Base-by-base conservation (phyloP, 352 stramenopile genomes). In the Thalassiosira hispida region DNA sequence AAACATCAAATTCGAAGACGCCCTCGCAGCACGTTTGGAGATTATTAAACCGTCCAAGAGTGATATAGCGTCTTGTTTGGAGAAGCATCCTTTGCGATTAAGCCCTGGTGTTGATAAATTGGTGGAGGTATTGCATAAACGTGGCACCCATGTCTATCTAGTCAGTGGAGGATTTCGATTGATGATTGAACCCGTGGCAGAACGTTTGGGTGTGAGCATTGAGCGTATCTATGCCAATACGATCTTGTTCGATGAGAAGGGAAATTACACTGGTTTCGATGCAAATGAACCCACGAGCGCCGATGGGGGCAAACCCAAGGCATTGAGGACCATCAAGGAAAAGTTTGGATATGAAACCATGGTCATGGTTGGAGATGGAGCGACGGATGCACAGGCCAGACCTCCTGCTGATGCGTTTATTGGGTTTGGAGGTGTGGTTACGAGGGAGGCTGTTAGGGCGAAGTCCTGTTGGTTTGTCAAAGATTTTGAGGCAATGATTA, bases 331-430 rank as follows among this genome's bases (percentile, higher is more conserved):
- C 20, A 97, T 99, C 64, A 98, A 97, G 84, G 90, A 95, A 40
- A 93, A 91, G 60, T 89, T 95, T 60, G 93, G 94, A 55, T 98
- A 98, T 88, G 78, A 96, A n/a, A 95, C 91, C 12, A 96, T 99
- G 49, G 93, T 98, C 7, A 99, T 99, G 97, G 91, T 99, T n/a
- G 97, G 97, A 40, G 97, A 99, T 85, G 97, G 97, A 29, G 97
- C 97, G 11, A 99, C 97, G 1, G 97, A 99, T 90, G 76, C 79
- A 18, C 95, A 99, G 87, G 97, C 97, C 16, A 97, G 97, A 33
- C 97, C 97, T 44, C 97, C 97, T 8, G 97, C 97, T 0, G 90
- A 98, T 65, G 91, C 97, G 8, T 98, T 99, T 81, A 96, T 99
- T 72, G 97, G 97, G 49, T 99, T 98, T 84, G 97, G 97, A 31